A percentile compares a stretch with the other conserved stretches of the same genome.
These are phyloP conservation scores for Scopulariopsis brevicaulis DNA, from an alignment of 2,329 filamentous ascomycete species.

Conservation along the genomic window DNA sequence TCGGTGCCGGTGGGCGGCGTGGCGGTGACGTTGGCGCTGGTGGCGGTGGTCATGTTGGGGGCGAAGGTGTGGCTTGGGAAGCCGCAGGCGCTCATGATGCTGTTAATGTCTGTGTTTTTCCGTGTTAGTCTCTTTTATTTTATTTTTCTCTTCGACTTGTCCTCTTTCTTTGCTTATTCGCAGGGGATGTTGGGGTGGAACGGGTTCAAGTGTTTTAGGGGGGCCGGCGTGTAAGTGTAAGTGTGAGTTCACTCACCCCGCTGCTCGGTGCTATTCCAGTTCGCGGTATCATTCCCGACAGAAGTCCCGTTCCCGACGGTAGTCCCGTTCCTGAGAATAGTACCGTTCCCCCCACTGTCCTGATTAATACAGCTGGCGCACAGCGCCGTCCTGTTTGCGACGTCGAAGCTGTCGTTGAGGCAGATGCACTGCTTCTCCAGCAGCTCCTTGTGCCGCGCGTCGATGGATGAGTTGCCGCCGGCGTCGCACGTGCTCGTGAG, in stretches of 20 bases:
- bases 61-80: conserved; percentile 19
- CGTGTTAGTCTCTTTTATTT: neutral
- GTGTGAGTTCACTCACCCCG: no score
- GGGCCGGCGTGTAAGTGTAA: no score
- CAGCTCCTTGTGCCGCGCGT: conserved; percentile 19
- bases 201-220: neutral
- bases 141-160: no score
- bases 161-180: no score
- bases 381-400: conserved; percentile 19
- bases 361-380: conserved; percentile 25
- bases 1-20: conserved; percentile 17
- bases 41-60: conserved; percentile 11
- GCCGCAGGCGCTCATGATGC: conserved; percentile 20
- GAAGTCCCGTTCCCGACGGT: neutral
- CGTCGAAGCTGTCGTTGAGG: conserved; percentile 27
- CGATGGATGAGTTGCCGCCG: conserved; percentile 14
- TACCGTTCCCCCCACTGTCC: conserved; percentile 8
- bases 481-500: conserved; percentile 23
- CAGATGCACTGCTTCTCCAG: conserved; percentile 27
- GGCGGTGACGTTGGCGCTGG: conserved; percentile 17
- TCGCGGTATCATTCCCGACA: no score
- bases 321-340: neutral
- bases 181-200: no score
- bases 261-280: no score
- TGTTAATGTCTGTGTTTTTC: conserved; percentile 18